phyloP scores from a whole-genome alignment of 129 eudicot species.

The Helianthus tuberosus region DNA sequence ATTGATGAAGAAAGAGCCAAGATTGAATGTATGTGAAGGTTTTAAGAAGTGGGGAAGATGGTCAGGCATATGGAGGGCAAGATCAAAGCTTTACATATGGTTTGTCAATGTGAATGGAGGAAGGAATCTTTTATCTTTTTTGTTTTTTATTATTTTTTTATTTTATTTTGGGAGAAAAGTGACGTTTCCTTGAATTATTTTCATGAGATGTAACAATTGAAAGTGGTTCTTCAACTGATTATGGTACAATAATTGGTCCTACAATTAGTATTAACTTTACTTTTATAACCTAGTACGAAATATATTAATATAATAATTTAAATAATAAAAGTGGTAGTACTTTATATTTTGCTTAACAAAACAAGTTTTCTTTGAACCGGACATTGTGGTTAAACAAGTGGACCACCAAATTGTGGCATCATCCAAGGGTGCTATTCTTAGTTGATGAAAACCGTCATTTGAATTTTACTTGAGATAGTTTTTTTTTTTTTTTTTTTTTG shows the following conservation, averaged over 20 bases:
- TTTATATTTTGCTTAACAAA: no score
- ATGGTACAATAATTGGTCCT: constrained; percentile 26
- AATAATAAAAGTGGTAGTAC: no score
- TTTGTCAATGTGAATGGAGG: constrained; percentile 21
- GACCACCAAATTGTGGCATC: no score
- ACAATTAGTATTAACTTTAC: background rate
- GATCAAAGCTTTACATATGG: constrained; percentile 25
- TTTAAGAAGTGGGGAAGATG: constrained; percentile 10
- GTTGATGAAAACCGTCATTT: no score
- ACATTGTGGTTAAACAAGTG: no score
- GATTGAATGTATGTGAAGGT: background rate
- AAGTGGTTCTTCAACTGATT: constrained; percentile 20
- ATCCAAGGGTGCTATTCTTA: no score
- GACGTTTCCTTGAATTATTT: constrained; percentile 15
- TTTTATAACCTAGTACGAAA: background rate
- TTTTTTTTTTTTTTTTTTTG: no score
- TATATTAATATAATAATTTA: no score
- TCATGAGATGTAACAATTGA: constrained; percentile 23
- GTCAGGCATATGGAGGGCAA: constrained; percentile 38
- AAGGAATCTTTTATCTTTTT: constrained; percentile 27
- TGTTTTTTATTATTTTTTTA: background rate
- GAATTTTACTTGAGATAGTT: no score
- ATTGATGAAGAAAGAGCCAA: constrained; percentile 20
- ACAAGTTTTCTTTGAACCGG: no score
- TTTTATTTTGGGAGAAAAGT: constrained; percentile 5